Conservation (phyloP, 2,329 filamentous ascomycete genomes). For the Pleochaeta shiraiana region DNA sequence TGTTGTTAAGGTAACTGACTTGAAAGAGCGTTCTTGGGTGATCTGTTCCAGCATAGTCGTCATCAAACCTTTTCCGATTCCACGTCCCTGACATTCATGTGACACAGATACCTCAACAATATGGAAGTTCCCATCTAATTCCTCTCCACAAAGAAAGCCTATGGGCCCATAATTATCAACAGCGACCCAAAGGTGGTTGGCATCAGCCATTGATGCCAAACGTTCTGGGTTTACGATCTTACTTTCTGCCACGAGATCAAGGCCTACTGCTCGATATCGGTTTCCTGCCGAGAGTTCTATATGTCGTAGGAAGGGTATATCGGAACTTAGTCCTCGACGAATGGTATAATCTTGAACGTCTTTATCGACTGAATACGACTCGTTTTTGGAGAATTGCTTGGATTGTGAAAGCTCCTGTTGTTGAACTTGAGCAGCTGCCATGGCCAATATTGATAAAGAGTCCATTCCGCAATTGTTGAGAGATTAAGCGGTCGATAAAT, state of each 20-base stretch:
- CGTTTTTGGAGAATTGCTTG: background rate
- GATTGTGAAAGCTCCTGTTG: conserved; percentile 7
- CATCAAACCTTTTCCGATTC: conserved; percentile 16
- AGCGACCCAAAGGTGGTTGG: conserved; percentile 16
- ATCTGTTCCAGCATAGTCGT: conserved; percentile 13
- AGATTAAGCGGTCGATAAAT: background rate
- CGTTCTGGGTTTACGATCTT: conserved; percentile 11
- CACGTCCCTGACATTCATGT: conserved; percentile 14
- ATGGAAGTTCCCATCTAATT: conserved; percentile 15
- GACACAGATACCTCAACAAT: conserved; percentile 16
- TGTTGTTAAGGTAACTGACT: conserved; percentile 15
- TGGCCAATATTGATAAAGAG: conserved; percentile 13
- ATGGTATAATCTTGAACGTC: conserved; percentile 9
- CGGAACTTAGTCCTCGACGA: conserved; percentile 12
- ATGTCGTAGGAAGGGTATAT: conserved; percentile 14
- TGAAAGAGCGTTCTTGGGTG: conserved; percentile 12
- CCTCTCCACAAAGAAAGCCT: conserved; percentile 15
- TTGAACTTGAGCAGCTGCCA: conserved; percentile 14
- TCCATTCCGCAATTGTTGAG: conserved; percentile 7
- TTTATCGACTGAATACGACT: background rate
- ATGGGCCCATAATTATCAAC: conserved; percentile 13
- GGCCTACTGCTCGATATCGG: conserved; percentile 12
- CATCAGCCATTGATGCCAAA: conserved; percentile 10
- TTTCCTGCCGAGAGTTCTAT: conserved; percentile 17
- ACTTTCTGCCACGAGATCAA: conserved; percentile 11